Percentiles rank a stretch among this genome's conserved stretches.
Evolutionary conservation across 495 filamentous ascomycete species (phyloP).

Genomic region (Xylaria flabelliformis): DNA sequence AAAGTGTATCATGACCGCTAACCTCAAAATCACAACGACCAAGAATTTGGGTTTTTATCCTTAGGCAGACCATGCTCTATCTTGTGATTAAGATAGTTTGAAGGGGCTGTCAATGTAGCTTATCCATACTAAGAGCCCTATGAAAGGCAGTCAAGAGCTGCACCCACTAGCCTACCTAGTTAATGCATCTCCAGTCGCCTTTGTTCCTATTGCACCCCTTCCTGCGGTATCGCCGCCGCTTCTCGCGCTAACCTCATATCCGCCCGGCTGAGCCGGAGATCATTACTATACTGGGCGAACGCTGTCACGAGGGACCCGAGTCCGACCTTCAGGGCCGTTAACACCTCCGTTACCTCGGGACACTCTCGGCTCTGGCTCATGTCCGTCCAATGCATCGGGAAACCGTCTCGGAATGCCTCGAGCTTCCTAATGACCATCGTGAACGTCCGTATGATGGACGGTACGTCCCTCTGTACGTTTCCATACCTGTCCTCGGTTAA

Average conservation of each 20-base stretch:
- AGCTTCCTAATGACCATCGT: constrained; percentile 69
- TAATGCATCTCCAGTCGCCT: background rate
- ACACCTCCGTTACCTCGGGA: constrained; percentile 68
- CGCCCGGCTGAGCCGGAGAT: constrained; percentile 66
- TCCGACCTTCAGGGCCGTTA: constrained; percentile 63
- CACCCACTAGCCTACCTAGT: background rate
- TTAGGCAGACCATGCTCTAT: no score
- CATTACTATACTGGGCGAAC: constrained; percentile 73
- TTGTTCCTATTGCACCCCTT: background rate
- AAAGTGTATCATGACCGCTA: no score
- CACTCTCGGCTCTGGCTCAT: constrained; percentile 54
- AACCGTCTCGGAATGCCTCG: constrained; percentile 66
- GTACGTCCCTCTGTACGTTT: constrained; percentile 79
- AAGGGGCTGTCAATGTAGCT: no score
- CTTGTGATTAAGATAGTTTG: no score
- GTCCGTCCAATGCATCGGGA: constrained; percentile 85
- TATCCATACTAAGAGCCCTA: no score
- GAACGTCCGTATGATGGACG: constrained; percentile 72
- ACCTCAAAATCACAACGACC: no score
- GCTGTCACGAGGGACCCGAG: constrained; percentile 66
- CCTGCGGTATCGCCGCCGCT: constrained; percentile 45
- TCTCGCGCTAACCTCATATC: constrained; percentile 76
- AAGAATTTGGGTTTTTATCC: no score
- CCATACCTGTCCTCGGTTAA: constrained; percentile 87
- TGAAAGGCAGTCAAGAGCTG: background rate